Evolutionary conservation across 139 green algal species (phyloP), one percentile per base, ranked within the genome.

Genomic region (Gonium pectorale): DNA sequence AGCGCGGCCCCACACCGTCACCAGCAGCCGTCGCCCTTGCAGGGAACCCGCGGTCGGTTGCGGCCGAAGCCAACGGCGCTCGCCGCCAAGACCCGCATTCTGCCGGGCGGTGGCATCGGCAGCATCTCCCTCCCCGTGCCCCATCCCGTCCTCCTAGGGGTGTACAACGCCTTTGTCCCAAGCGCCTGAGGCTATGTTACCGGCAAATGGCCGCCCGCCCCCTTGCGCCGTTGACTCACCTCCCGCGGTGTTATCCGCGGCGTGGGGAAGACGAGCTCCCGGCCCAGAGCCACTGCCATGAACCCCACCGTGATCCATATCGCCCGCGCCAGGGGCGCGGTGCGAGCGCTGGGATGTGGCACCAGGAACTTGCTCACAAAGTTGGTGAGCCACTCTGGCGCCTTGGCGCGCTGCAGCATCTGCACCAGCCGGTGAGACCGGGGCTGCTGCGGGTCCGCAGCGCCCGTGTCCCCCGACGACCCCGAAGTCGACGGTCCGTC

Each of bases 191-290:
- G n/a, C n/a, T n/a, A n/a, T n/a, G n/a, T n/a, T n/a, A n/a, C n/a
- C n/a, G n/a, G n/a, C n/a, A n/a, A n/a, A n/a, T n/a, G n/a, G 26
- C 38, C 44, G 15, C 44, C 8, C 13, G 38, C 44, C 35, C 72
- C 27, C 43, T 67, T 11, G 72, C 66, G 5, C 27, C 46, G 38
- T 22, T n/a, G 52, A 22, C 85, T 41, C 33, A 88, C 83, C 86
- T 90, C 80, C 1, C 80, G 72, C 1, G 71, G 70, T 4, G 56
- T 40, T 38, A 90, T 29, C 21, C 67, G 46, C 15, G 64, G 70
- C 3, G 26, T 66, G 62, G 73, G 52, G 21, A 69, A 73, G 9
- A 79, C n/a, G 2, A 77, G 54, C 15, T 83, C 54, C 37, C 83
- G 73, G 1, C 43, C 40, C 19, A 79, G 13, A 2, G 83, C 73